Conservation (phyloP, 2,329 filamentous ascomycete genomes). For the Periconia sp. region DNA sequence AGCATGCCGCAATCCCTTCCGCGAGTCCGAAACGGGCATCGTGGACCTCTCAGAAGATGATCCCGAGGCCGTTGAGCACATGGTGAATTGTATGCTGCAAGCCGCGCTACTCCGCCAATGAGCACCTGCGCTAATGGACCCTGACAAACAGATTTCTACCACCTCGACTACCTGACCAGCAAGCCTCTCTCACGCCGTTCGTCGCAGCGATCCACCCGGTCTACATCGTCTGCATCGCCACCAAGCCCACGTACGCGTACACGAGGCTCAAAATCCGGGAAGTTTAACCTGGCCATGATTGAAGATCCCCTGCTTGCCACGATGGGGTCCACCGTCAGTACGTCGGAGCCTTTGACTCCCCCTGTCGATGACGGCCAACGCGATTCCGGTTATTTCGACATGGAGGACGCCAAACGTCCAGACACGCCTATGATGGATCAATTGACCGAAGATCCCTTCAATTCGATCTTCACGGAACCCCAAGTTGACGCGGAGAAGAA, state of each 20-base stretch:
- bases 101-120: slow-evolving; percentile 1
- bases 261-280: slow-evolving; percentile 16
- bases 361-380: slow-evolving; percentile 24
- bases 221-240: slow-evolving; percentile 21
- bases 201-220: slow-evolving; percentile 30
- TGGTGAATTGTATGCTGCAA: slow-evolving; percentile 42
- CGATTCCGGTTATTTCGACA: slow-evolving; percentile 22
- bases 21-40: slow-evolving; percentile 39
- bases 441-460: slow-evolving; percentile 33
- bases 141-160: slow-evolving; percentile 41
- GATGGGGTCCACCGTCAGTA: slow-evolving; percentile 22
- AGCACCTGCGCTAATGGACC: slow-evolving; percentile 16
- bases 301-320: slow-evolving; percentile 44
- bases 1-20: slow-evolving; percentile 42
- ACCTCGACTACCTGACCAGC: slow-evolving; percentile 41
- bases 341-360: slow-evolving; percentile 27
- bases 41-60: slow-evolving; percentile 46
- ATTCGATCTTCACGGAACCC: slow-evolving; percentile 30
- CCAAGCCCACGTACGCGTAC: slow-evolving; percentile 17
- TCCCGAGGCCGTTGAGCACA: slow-evolving; percentile 44
- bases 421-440: slow-evolving; percentile 38
- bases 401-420: slow-evolving; percentile 27
- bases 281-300: slow-evolving; percentile 34
- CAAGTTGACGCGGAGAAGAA: slow-evolving; percentile 38
- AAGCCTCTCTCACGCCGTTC: slow-evolving; percentile 32